Base-by-base conservation (phyloP, 768 basidiomycete genomes). In the Leccinum subgranulosum region DNA sequence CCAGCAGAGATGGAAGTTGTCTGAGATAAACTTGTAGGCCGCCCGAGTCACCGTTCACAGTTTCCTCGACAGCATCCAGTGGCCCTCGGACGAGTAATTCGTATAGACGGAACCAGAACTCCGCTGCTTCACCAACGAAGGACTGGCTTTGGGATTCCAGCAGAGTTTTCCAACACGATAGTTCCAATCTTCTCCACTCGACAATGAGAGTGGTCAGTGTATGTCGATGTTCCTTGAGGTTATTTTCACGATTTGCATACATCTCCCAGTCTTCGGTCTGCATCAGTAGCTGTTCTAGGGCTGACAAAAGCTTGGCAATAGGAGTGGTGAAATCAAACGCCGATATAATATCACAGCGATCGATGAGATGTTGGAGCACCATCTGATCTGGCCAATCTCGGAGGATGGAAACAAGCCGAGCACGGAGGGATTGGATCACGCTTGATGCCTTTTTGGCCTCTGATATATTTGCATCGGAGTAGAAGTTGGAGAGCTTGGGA, bases 221-320 rank as follows among this genome's bases (percentile, higher is more conserved):
- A 25, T 84, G 81, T 58, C 85, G 93, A 64, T 90, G 77, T 1
- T 69, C 53, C 65, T 81, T 84, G 62, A 99, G 80, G 43, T 86
- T 86, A 66, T 94, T 98, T 45, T 89, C 86, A n/a, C 85, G 80
- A 73, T 93, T 94, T n/a, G 96, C 88, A 67, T 90, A 98, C 63
- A 86, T 85, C 69, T 99, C 94, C 97, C 97, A 99, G 66, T 98
- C 96, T 53, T 94, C 91, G 23, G 84, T 92, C 60, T 96, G 90
- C 49, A 87, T 66, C 2, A 98, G 75, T 8, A 99, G 77, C 61
- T 90, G 89, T 67, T 99, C 97, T 45, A 98, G 69, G 6, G 86
- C 85, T 0, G 91, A 81, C 31, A 99, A 78, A 12, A 95, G 73
- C 67, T 86, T 90, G 6, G 96, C 93, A 9, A 97, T 76, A 0